Conservation (phyloP, 495 filamentous ascomycete species). For the Margaritispora aquatica region DNA sequence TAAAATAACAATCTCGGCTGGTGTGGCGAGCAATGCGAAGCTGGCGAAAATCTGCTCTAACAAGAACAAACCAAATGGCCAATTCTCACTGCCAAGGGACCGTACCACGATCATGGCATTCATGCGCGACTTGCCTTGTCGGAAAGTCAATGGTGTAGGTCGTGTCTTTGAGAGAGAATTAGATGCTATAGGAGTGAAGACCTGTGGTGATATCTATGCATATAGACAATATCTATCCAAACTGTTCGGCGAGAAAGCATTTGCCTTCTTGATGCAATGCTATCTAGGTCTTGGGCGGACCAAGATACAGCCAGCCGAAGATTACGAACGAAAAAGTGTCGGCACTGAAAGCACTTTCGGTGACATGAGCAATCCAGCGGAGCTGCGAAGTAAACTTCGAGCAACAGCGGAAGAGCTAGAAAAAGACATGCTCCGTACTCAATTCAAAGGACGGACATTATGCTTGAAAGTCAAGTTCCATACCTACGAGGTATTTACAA, state of each 20-base stretch:
- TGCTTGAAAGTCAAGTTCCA: slow-evolving; percentile 91
- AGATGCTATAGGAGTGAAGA: slow-evolving; percentile 77
- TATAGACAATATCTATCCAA: slow-evolving; percentile 63
- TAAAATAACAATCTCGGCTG: slow-evolving; percentile 85
- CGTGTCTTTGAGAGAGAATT: slow-evolving; percentile 93
- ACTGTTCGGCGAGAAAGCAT: slow-evolving; percentile 88
- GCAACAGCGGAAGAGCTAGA: slow-evolving; percentile 81
- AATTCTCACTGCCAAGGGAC: slow-evolving; percentile 68
- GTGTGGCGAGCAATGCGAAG: slow-evolving; percentile 88
- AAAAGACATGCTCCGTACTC: slow-evolving; percentile 70
- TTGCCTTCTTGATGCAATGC: slow-evolving; percentile 75
- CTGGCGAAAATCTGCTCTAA: slow-evolving; percentile 95
- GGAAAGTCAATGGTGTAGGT: slow-evolving; percentile 91
- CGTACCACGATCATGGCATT: slow-evolving; percentile 72
- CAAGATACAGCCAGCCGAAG: slow-evolving; percentile 77
- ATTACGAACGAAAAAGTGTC: slow-evolving; percentile 87
- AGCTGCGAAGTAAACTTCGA: slow-evolving; percentile 71
- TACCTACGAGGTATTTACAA: slow-evolving; percentile 83
- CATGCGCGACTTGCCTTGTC: slow-evolving; percentile 72
- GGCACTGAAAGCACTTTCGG: slow-evolving; percentile 91
- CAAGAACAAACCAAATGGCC: slow-evolving; percentile 93
- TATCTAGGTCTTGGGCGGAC: slow-evolving; percentile 90
- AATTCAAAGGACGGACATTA: slow-evolving; percentile 84
- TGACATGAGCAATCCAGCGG: slow-evolving; percentile 62
- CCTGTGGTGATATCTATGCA: slow-evolving; percentile 81